Base-by-base conservation (phyloP, 2,329 filamentous ascomycete species). In the Thielaviopsis punctulata region DNA sequence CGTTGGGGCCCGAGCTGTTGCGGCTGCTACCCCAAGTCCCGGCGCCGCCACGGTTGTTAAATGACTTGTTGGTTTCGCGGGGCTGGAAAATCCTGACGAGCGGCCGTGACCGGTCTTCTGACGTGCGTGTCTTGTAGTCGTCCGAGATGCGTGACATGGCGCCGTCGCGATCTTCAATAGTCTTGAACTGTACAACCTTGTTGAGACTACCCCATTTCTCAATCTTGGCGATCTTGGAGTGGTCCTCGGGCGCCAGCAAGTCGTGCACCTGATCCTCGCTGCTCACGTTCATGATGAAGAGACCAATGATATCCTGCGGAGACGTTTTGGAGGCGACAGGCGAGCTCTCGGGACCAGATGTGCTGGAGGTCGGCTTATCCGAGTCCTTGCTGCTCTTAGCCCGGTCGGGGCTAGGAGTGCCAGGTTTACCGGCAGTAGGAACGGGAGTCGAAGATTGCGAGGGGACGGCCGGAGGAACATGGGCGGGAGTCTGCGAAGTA, bases 221-320 rank as follows among this genome's bases (percentile, higher is more conserved):
- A 49, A 90, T 73, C 66, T 81, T 82, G 52, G 78, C 66, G 58
- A 95, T 86, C 69, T 93, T 95, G 27, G 76, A 64, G 62, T 79
- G 82, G 62, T 95, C 87, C 60, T 94, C 86, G 12, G 92, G 81
- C 1, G 79, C 73, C 63, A 98, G 90, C 22, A 95, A 73, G 30
- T 86, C 81, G 53, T 83, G 82, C 36, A 86, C 83, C 56, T 89
- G 85, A 27, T 95, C 86, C 58, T 90, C 86, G 51, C 77, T 84
- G 60, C 81, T 85, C 21, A 89, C 80, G 61, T 89, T 89, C 69
- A 85, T 86, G 56, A 98, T 81, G 66, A 95, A 98, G 19, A 98
- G 76, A 48, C 86, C 90, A 60, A 87, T 82, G 59, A 83, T 86
- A 59, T 76, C 79, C 61, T 87, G 75, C 18, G 74, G 68, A 45